Conservation (phyloP, 2,329 filamentous ascomycete genomes). For the Trichophyton benhamiae region DNA sequence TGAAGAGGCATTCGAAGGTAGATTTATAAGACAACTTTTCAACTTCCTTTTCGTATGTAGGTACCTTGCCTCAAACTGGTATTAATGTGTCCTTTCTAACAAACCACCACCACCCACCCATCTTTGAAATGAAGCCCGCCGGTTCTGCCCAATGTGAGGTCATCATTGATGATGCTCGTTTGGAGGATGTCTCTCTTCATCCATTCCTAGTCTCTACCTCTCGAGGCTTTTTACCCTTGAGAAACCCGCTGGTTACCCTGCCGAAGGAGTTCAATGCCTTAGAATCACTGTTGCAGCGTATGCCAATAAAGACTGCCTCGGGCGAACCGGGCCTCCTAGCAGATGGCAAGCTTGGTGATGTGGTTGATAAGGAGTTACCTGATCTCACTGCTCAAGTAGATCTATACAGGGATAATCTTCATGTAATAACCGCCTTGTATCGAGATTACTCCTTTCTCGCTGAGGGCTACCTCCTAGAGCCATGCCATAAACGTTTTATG, state of each 20-base stretch:
- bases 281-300: background rate
- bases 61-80: background rate
- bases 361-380: background rate
- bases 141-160: background rate
- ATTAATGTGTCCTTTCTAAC: background rate
- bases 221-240: background rate
- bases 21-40: background rate
- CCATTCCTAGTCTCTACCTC: constrained; percentile 1
- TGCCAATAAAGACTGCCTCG: background rate
- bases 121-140: background rate
- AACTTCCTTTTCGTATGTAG: background rate
- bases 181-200: background rate
- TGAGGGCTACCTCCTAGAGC: background rate
- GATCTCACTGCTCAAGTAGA: background rate
- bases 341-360: background rate
- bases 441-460: constrained; percentile 2
- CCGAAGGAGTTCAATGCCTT: background rate
- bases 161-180: background rate
- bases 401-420: background rate
- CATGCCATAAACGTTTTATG: constrained; percentile 1
- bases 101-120: background rate
- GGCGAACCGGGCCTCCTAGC: background rate
- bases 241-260: background rate
- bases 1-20: background rate
- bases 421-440: background rate